phyloP scores from a whole-genome alignment of 495 filamentous ascomycete genomes.

The Penicillium macrosclerotiorum region DNA sequence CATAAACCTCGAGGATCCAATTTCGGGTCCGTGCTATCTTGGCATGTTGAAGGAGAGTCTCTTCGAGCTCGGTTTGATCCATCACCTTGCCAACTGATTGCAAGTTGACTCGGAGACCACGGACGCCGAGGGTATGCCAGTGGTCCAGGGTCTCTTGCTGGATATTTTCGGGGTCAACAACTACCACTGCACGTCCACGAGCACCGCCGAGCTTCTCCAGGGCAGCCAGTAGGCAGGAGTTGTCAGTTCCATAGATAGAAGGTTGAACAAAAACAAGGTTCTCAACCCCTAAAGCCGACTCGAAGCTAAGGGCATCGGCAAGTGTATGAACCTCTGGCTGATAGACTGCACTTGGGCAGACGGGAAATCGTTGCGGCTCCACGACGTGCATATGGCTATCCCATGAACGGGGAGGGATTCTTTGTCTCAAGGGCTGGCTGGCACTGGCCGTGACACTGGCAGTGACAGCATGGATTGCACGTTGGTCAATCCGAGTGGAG shows the following conservation, averaged over 20 bases:
- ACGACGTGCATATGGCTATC: constrained; percentile 56
- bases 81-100: constrained; percentile 43
- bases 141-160: constrained; percentile 31
- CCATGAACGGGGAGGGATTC: constrained; percentile 42
- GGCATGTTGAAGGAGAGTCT: constrained; percentile 40
- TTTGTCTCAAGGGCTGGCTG: constrained; percentile 17
- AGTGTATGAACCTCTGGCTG: constrained; percentile 37
- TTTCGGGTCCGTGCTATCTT: constrained; percentile 39
- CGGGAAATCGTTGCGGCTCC: constrained; percentile 40
- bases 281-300: constrained; percentile 35
- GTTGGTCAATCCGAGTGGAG: constrained; percentile 7
- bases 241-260: constrained; percentile 51
- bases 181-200: constrained; percentile 49
- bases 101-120: constrained; percentile 51
- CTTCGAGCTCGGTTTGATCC: constrained; percentile 30
- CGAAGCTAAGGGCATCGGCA: constrained; percentile 39
- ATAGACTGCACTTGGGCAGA: constrained; percentile 37
- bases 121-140: constrained; percentile 50
- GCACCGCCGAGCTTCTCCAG: constrained; percentile 37
- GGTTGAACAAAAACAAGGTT: constrained; percentile 53
- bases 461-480: constrained; percentile 9
- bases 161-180: constrained; percentile 42
- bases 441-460: neutral
- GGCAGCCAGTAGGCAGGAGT: constrained; percentile 51
- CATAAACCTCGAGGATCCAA: constrained; percentile 51